Percentiles rank a stretch among this genome's conserved stretches.
These are phyloP conservation scores for Polytrichum commune DNA, from an alignment of 225 moss, liverwort and hornwort species.

Conservation along the genomic window DNA sequence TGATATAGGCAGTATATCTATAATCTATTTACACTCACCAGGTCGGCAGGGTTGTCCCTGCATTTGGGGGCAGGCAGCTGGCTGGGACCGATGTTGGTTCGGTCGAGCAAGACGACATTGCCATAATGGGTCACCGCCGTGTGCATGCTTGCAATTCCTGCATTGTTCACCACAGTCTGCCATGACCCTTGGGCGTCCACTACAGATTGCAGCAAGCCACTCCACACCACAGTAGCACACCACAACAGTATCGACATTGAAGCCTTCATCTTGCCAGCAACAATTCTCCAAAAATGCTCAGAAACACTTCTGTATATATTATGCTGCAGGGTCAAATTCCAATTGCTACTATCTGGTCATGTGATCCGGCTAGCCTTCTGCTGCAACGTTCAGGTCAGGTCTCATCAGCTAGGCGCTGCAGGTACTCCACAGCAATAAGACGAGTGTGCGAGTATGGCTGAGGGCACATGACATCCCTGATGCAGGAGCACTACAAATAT, in stretches of 20 bases:
- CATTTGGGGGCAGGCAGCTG: conserved; percentile 33
- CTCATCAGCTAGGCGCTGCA: background rate
- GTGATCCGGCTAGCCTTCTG: background rate
- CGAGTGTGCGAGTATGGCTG: background rate
- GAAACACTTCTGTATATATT: too few species aligned
- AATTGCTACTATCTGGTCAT: background rate
- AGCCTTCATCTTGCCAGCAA: background rate
- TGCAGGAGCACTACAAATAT: background rate
- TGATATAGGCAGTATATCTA: background rate
- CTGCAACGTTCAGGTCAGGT: background rate
- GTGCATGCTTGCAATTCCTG: conserved; percentile 56
- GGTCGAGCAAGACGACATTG: conserved; percentile 50
- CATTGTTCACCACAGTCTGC: conserved; percentile 47
- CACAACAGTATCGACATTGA: background rate
- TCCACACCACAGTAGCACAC: conserved; percentile 21
- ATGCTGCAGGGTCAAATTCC: background rate
- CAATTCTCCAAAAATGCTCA: background rate
- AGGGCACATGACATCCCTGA: background rate
- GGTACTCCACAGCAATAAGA: background rate
- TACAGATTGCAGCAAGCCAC: background rate
- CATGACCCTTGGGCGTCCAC: conserved; percentile 37
- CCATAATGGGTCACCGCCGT: conserved; percentile 44
- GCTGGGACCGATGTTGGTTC: conserved; percentile 46
- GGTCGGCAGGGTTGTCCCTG: conserved; percentile 34
- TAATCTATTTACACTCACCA: conserved; percentile 21